Percentiles rank a stretch among this genome's conserved stretches.
Evolutionary conservation across 257 asterid species (phyloP).

Genomic region (Solanum pinnatisectum): DNA sequence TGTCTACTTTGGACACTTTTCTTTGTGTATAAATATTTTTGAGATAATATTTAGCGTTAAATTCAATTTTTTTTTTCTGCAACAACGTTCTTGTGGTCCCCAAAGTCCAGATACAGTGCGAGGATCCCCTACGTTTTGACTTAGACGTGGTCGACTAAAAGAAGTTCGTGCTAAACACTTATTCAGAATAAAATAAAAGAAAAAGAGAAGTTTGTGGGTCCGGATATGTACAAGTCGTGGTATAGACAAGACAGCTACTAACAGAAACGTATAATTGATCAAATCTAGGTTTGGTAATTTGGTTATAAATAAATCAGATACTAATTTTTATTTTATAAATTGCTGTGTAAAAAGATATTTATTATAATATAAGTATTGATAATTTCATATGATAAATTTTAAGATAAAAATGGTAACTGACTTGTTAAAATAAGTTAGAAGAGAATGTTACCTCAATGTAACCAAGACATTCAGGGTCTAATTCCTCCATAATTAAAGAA

Average conservation of each 20-base stretch:
- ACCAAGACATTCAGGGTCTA: conserved; percentile 73
- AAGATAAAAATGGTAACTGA: not conserved
- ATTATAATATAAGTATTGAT: not conserved
- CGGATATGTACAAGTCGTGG: not conserved
- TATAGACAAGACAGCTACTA: conserved; percentile 3
- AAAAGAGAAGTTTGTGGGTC: not conserved
- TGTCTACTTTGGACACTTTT: not conserved
- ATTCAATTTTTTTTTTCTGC: not conserved
- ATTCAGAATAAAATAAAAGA: not conserved
- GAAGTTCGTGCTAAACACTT: not conserved
- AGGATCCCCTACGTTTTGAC: not conserved
- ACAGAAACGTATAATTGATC: not conserved
- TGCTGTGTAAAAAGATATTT: not conserved
- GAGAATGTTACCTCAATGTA: conserved; percentile 67
- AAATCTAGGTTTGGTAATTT: not conserved
- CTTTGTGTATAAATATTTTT: not conserved
- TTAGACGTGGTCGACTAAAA: not conserved
- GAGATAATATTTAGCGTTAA: not conserved
- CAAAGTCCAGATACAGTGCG: not conserved
- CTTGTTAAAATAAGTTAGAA: not conserved
- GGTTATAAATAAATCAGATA: not conserved
- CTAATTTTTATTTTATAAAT: not conserved
- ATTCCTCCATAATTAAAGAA: conserved; percentile 82
- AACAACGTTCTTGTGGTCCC: not conserved
- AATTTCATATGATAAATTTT: not conserved